Base-by-base conservation (phyloP, 495 filamentous ascomycete genomes). In the Penicillium herquei region DNA sequence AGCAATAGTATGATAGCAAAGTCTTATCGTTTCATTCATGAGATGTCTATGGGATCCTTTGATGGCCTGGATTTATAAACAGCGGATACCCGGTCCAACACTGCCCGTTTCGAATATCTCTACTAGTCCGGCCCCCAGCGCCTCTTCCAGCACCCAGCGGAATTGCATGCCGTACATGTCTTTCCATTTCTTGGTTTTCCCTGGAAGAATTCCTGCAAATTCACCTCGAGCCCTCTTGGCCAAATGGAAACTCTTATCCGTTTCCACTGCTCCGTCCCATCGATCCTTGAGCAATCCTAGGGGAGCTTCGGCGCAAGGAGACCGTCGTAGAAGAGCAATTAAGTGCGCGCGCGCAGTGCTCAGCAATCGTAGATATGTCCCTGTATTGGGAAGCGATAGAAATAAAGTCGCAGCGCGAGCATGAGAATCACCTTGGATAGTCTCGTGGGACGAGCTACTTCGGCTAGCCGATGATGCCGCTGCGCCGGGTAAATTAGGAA, bases 41-140 rank as follows among this genome's bases (percentile, higher is more conserved):
- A 46, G 7, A 16, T 32, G 3, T 44, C 0, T 44, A 44, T 26
- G n/a, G 26, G 9, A 17, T 26, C 4, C 0, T 14, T 34, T 34
- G 6, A 34, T 4, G 8, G 26, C 21, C 45, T 37, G 34, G 34
- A 10, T 37, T 74, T 68, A 84, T 50, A 80, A 52, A 55, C 71
- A 76, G 51, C 91, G 78, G 35, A 92, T 78, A 3, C 85, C 91
- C 35, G 81, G 75, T 13, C 91, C 91, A 14, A 95, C 88, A 64
- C 85, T 92, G 30, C 87, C 80, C 12, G 91, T 96, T 62, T 94
- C 87, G 66, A 96, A 95, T 6, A 90, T 70, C 69, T 96, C 91
- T 31, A 94, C 75, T n/a, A 90, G 58, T 8, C 91, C 91, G 3
- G 85, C 80, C 0, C 91, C 91, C 11, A 92, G 80, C 39, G 87